Conservation (phyloP, 139 green algal species). For the Haematococcus lacustris region DNA sequence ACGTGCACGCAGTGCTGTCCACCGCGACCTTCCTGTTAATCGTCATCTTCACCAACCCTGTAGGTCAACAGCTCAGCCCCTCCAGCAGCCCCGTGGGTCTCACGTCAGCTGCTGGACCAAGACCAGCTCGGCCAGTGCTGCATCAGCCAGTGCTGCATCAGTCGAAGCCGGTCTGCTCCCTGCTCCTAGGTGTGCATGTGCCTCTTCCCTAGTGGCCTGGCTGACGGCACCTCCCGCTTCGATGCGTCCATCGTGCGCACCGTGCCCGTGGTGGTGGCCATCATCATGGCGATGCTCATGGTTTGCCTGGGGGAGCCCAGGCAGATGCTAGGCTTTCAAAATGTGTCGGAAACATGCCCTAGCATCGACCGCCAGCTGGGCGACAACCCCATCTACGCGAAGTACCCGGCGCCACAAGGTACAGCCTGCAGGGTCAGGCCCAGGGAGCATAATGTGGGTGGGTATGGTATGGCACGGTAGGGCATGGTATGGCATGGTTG, state of each 20-base stretch:
- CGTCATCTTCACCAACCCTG: conserved; percentile 31
- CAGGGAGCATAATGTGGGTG: too few relatives aligned
- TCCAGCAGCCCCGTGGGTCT: too few relatives aligned
- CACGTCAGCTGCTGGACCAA: too few relatives aligned
- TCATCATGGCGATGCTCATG: conserved; percentile 25
- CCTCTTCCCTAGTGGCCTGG: conserved; percentile 21
- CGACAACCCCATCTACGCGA: conserved; percentile 11
- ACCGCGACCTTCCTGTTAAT: conserved; percentile 25
- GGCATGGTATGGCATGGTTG: too few relatives aligned
- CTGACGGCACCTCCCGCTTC: conserved; percentile 11
- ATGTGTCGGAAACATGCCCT: conserved; percentile 7
- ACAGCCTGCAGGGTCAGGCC: not conserved
- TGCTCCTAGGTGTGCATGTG: conserved; percentile 35
- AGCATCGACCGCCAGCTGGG: not conserved
- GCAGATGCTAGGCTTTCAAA: conserved; percentile 38
- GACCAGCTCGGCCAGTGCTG: too few relatives aligned
- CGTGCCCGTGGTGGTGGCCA: conserved; percentile 31
- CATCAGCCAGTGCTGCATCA: too few relatives aligned
- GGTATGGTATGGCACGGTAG: too few relatives aligned
- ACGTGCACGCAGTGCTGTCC: conserved; percentile 18
- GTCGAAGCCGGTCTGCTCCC: too few relatives aligned
- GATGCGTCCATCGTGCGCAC: conserved; percentile 11
- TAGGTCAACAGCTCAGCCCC: too few relatives aligned
- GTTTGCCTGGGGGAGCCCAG: conserved; percentile 30
- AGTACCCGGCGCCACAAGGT: not conserved